These are phyloP conservation scores for Fusarium subglutinans DNA, from an alignment of 2,329 filamentous ascomycete species.

Conservation along the genomic window DNA sequence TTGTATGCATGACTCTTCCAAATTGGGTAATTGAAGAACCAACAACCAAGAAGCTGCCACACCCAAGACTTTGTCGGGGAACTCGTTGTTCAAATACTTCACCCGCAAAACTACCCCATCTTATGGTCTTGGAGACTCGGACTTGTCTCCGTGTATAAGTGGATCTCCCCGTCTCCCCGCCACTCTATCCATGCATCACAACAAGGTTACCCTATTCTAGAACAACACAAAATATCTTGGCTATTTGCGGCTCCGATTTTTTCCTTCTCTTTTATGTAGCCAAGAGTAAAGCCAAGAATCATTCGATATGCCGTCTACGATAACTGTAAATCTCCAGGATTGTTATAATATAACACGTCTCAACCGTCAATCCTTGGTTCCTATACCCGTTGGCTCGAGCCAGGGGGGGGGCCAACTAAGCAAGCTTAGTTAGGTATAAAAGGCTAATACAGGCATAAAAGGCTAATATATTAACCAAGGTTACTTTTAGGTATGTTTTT, in stretches of 20 bases:
- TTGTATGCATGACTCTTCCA: not conserved
- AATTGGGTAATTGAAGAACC: not conserved
- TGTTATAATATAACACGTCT: not conserved
- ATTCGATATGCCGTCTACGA: not conserved
- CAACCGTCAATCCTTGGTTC: not conserved
- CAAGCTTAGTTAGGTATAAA: no score
- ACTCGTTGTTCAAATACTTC: not conserved
- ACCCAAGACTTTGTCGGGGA: not conserved
- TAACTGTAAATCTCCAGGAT: not conserved
- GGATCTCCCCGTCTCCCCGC: not conserved
- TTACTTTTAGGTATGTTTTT: no score
- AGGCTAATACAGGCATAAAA: no score
- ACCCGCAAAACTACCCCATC: no score
- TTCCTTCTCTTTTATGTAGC: not conserved
- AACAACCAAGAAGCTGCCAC: not conserved
- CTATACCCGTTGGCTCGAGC: no score
- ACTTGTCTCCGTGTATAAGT: not conserved
- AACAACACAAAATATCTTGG: not conserved
- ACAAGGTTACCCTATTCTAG: not conserved
- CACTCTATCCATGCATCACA: not conserved
- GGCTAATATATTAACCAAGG: no score
- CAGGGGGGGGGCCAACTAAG: no score
- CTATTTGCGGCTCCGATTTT: not conserved
- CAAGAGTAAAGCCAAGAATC: not conserved
- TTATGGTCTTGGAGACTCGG: not conserved